Base-by-base conservation (phyloP, 352 stramenopile species). In the Phytophthora capsici region DNA sequence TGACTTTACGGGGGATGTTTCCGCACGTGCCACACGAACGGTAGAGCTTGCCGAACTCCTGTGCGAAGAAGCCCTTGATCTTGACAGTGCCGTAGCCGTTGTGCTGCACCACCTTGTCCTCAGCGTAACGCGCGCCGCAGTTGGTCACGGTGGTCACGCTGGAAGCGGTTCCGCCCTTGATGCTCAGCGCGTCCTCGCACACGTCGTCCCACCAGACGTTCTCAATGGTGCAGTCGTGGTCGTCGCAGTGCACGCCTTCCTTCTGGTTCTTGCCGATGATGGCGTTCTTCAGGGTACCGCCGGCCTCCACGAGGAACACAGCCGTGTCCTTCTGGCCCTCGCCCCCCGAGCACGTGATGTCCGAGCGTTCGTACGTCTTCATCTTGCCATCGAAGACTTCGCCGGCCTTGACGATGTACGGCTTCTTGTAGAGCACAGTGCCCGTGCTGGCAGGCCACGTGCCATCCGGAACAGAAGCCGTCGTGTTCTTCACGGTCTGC, bases 21-120 rank as follows among this genome's bases (percentile, higher is more conserved):
- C 34, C 34, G 34, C 34, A 41, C 16, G 34, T 41, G 34, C 34
- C 34, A 7, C 34, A 41, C 14, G 34, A 41, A 19, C 14, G 34
- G 34, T 41, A 41, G 34, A 41, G 34, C 34, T 41, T 41, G 34
- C 34, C 34, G 34, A 41, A 41, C 34, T 41, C 34, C 34, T 41
- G 34, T 7, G 34, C 34, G 14, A 41, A 41, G 12, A 41, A 41
- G 1, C 34, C 34, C 34, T 41, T 41, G 34, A 41, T 41, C 34
- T 41, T 41, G 34, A 41, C 34, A 13, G 34, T 41, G 2, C 34
- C 34, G 34, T 41, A 41, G 34, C 34, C 34, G 34, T 41, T 57
- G 51, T 58, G 51, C 51, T 59, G 52, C 38, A 75, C 53, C 50
- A 66, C 55, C 63, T 84, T 84, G 72, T 84, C 74, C 28, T 71